phyloP scores from a whole-genome alignment of 2,329 filamentous ascomycete genomes.

The Coniosporium tulheliwenetii region DNA sequence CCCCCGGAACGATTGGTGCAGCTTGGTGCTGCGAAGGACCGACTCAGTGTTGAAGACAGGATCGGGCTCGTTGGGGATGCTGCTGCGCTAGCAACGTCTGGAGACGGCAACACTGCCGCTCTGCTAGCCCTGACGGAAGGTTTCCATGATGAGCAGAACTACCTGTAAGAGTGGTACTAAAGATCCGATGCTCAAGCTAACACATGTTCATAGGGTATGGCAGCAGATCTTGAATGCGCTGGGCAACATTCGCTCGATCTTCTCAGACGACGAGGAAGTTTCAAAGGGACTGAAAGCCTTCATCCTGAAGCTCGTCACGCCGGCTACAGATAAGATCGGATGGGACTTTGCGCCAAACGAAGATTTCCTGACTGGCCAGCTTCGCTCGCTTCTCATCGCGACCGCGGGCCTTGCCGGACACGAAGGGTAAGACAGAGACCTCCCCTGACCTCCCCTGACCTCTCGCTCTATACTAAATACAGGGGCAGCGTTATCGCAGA shows the following conservation, averaged over 20 bases:
- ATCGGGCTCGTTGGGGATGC: constrained; percentile 86
- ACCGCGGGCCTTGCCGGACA: constrained; percentile 66
- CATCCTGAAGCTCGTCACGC: constrained; percentile 57
- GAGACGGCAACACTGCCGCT: constrained; percentile 66
- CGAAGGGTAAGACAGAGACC: constrained; percentile 39
- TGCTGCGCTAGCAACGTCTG: constrained; percentile 74
- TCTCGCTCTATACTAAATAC: neutral
- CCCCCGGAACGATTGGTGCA: constrained; percentile 68
- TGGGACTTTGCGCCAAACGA: constrained; percentile 72
- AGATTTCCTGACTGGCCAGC: constrained; percentile 65
- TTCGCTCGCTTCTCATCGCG: constrained; percentile 67
- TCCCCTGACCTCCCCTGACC: no score
- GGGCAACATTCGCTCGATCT: constrained; percentile 66
- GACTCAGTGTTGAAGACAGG: constrained; percentile 73
- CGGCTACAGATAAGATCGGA: constrained; percentile 63
- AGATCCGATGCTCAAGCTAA: constrained; percentile 2
- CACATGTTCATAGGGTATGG: constrained; percentile 46
- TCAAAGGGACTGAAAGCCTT: constrained; percentile 64
- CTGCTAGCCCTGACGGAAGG: constrained; percentile 72
- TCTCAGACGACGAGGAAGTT: constrained; percentile 58
- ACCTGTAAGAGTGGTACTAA: constrained; percentile 36
- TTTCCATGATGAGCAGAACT: constrained; percentile 69
- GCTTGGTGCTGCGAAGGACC: constrained; percentile 61
- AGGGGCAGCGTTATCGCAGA: constrained; percentile 50
- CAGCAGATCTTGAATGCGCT: constrained; percentile 68